A percentile compares a stretch with the other conserved stretches of the same genome.
Evolutionary conservation across 805 yeast genomes (phyloP).

Genomic region (Candida peoriensis): DNA sequence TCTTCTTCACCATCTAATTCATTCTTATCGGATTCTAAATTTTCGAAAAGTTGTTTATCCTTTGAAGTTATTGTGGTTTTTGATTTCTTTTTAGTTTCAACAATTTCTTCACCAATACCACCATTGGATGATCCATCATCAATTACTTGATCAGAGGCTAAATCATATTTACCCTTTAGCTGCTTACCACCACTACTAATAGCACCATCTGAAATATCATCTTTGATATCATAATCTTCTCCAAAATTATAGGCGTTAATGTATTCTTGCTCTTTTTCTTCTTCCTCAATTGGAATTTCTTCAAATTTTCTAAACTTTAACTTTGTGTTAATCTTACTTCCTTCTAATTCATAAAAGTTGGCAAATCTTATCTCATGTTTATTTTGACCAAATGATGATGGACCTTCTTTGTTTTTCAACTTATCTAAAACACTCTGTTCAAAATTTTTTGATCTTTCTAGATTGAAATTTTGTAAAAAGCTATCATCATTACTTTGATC

Average conservation of each 20-base stretch:
- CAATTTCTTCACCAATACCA: constrained; percentile 13
- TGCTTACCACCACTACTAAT: too few species aligned
- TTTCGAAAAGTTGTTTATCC: constrained; percentile 21
- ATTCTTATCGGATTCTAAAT: constrained; percentile 19
- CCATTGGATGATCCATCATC: constrained; percentile 18
- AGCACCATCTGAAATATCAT: constrained; percentile 6
- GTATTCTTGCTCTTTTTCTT: constrained; percentile 1
- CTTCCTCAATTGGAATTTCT: constrained; percentile 9
- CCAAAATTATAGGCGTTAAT: constrained; percentile 1
- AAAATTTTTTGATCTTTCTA: constrained; percentile 14
- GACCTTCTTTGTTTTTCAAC: constrained; percentile 13
- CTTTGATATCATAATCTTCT: constrained; percentile 1
- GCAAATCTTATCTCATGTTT: constrained; percentile 16
- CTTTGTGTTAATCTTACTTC: constrained; percentile 16
- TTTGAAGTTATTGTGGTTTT: not conserved
- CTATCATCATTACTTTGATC: constrained; percentile 20
- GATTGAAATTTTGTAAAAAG: constrained; percentile 16
- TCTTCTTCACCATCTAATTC: constrained; percentile 24
- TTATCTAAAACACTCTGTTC: constrained; percentile 19
- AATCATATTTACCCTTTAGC: constrained; percentile 20
- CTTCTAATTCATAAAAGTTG: constrained; percentile 15
- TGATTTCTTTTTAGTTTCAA: not conserved
- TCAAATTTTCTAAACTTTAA: constrained; percentile 18
- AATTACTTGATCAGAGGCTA: constrained; percentile 20
- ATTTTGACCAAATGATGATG: constrained; percentile 16